A percentile compares a stretch with the other conserved stretches of the same genome.
Conservation (phyloP, 1,284 basidiomycete species). For the Neotropicomus parvogracilis region DNA sequence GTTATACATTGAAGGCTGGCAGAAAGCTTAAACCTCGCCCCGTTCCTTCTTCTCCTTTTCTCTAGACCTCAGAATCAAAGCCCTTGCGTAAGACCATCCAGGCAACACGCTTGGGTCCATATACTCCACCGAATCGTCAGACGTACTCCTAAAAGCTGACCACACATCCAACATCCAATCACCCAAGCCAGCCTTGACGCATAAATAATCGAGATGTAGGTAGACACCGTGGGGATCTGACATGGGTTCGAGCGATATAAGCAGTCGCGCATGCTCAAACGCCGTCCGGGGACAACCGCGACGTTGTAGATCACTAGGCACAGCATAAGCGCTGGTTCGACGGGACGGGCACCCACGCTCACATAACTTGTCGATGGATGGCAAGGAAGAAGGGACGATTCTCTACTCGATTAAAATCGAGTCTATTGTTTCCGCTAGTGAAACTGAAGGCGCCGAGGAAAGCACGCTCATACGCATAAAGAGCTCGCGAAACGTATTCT, state of each 20-base stretch:
- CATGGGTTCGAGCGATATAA: slow-evolving; percentile 79
- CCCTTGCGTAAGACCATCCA: slow-evolving; percentile 77
- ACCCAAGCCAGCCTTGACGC: slow-evolving; percentile 74
- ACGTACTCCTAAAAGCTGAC: slow-evolving; percentile 32
- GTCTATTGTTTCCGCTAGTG: slow-evolving; percentile 70
- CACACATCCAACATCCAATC: slow-evolving; percentile 77
- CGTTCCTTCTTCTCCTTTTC: slow-evolving; percentile 52
- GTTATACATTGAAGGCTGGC: neutral
- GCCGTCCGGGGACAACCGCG: slow-evolving; percentile 84
- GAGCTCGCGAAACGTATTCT: slow-evolving; percentile 80
- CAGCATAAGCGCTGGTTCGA: slow-evolving; percentile 9
- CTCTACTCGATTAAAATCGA: slow-evolving; percentile 84
- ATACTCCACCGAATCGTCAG: slow-evolving; percentile 28
- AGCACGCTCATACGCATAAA: slow-evolving; percentile 87
- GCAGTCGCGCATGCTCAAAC: slow-evolving; percentile 82
- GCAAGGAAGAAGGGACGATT: slow-evolving; percentile 85
- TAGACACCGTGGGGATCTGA: slow-evolving; percentile 82
- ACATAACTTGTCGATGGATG: slow-evolving; percentile 75
- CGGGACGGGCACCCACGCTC: slow-evolving; percentile 28
- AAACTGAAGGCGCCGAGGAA: slow-evolving; percentile 84
- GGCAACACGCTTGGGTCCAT: slow-evolving; percentile 64
- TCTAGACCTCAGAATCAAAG: slow-evolving; percentile 61
- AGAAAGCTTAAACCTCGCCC: slow-evolving; percentile 34
- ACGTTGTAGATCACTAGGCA: slow-evolving; percentile 70
- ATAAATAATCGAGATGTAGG: slow-evolving; percentile 82